These are phyloP conservation scores for Fusarium stilboides DNA, from an alignment of 2,329 filamentous ascomycete genomes.

Conservation along the genomic window DNA sequence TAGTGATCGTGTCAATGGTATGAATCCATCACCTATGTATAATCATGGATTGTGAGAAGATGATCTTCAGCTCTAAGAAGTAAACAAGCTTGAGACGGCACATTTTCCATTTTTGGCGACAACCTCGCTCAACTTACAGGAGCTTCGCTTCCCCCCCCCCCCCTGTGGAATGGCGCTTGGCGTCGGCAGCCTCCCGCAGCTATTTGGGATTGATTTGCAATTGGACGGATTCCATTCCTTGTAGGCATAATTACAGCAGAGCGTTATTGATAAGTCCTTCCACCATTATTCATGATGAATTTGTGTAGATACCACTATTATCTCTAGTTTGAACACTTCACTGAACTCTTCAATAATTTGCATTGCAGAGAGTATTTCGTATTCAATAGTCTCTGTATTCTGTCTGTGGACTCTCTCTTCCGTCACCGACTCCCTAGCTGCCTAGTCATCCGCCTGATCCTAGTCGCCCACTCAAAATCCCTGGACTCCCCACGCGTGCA, in stretches of 20 bases:
- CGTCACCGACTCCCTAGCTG: slow-evolving; percentile 36
- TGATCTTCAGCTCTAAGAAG: background rate
- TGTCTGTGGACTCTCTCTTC: background rate
- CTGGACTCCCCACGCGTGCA: slow-evolving; percentile 38
- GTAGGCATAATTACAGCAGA: background rate
- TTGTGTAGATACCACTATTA: too few species aligned
- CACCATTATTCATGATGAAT: background rate
- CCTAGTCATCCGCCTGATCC: slow-evolving; percentile 3
- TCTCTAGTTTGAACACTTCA: too few species aligned
- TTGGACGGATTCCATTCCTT: slow-evolving; percentile 18
- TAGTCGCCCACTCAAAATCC: slow-evolving; percentile 30
- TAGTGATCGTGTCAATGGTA: background rate
- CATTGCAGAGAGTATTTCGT: too few species aligned
- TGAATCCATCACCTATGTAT: slow-evolving; percentile 1
- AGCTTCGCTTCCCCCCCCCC: background rate
- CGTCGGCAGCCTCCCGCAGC: slow-evolving; percentile 37
- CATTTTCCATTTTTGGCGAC: slow-evolving; percentile 18
- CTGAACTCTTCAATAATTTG: too few species aligned
- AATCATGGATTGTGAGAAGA: background rate
- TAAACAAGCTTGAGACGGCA: slow-evolving; percentile 7
- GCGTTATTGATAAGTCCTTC: slow-evolving; percentile 11
- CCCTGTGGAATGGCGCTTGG: slow-evolving; percentile 35
- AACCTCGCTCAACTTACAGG: background rate
- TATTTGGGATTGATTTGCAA: slow-evolving; percentile 11
- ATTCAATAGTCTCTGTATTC: too few species aligned